phyloP scores from a whole-genome alignment of 139 green algal genomes.

The Trebouxia sp. region DNA sequence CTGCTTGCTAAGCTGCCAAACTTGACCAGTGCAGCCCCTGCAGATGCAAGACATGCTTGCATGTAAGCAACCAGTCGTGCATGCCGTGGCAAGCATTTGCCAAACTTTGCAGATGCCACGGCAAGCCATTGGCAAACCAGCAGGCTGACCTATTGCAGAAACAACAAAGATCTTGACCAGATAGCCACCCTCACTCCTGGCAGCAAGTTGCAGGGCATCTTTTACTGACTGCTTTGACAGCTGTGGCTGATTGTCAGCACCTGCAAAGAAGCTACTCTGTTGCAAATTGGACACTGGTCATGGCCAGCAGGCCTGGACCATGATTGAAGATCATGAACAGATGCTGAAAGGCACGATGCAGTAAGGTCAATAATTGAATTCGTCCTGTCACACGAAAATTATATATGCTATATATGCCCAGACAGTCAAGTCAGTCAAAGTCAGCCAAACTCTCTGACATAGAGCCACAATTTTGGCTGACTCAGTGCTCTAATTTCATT shows the following conservation, averaged over 20 bases:
- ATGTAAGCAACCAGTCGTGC: no score
- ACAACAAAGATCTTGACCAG: neutral
- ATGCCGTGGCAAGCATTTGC: no score
- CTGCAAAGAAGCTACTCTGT: no score
- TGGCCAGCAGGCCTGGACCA: no score
- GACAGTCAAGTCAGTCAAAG: neutral
- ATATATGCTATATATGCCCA: neutral
- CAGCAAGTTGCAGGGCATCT: neutral
- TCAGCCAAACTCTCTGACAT: neutral
- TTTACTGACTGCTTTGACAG: neutral
- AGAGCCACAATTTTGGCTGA: no score
- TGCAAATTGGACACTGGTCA: no score
- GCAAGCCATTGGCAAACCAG: neutral
- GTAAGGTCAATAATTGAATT: no score
- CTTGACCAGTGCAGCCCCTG: slow-evolving; percentile 50
- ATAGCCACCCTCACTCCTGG: slow-evolving; percentile 7
- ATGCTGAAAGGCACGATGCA: no score
- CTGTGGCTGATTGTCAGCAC: neutral
- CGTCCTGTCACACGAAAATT: neutral
- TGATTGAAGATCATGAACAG: no score
- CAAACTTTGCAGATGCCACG: no score
- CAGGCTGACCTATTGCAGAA: neutral
- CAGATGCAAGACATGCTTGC: neutral
- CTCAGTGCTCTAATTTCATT: no score
- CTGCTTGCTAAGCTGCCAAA: slow-evolving; percentile 61